Evolutionary conservation across 345 rosid genomes (phyloP).

Genomic region (Bretschneidera sinensis): DNA sequence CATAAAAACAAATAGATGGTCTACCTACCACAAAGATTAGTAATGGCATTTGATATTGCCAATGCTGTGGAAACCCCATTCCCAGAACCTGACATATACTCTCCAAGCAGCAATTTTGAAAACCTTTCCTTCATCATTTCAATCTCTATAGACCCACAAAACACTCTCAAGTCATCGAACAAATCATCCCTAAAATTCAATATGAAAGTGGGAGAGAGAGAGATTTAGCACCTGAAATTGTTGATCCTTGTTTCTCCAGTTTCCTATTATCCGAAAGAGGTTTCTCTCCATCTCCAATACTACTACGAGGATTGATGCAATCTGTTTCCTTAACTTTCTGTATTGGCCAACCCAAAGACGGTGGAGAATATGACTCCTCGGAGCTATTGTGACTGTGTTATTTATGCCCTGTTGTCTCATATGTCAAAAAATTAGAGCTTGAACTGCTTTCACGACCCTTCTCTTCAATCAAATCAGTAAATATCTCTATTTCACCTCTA

Average conservation of each 20-base stretch:
- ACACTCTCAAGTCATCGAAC: slow-evolving; percentile 9
- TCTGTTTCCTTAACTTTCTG: slow-evolving; percentile 36
- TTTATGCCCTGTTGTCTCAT: slow-evolving; percentile 53
- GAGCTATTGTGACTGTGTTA: slow-evolving; percentile 60
- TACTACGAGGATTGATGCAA: slow-evolving; percentile 34
- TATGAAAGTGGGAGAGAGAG: slow-evolving; percentile 4
- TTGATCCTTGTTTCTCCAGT: slow-evolving; percentile 41
- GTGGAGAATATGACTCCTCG: slow-evolving; percentile 58
- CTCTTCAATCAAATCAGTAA: slow-evolving; percentile 48
- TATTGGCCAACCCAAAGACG: slow-evolving; percentile 45
- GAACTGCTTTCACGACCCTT: slow-evolving; percentile 64
- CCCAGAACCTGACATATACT: slow-evolving; percentile 99
- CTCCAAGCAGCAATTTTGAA: slow-evolving; percentile 90
- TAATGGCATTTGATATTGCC: slow-evolving; percentile 92
- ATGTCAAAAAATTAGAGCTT: slow-evolving; percentile 64
- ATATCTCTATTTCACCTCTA: slow-evolving; percentile 31
- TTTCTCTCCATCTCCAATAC: slow-evolving; percentile 29
- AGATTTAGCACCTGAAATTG: slow-evolving; percentile 48
- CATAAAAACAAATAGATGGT: not conserved
- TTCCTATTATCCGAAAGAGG: slow-evolving; percentile 27
- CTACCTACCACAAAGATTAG: slow-evolving; percentile 89
- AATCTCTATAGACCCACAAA: slow-evolving; percentile 43
- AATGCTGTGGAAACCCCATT: slow-evolving; percentile 93
- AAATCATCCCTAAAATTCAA: slow-evolving; percentile 4
- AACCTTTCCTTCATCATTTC: slow-evolving; percentile 99